Evolutionary conservation across 2,329 filamentous ascomycete species (phyloP), one percentile per base, ranked within the genome.

Genomic region (Leptographium flavum): DNA sequence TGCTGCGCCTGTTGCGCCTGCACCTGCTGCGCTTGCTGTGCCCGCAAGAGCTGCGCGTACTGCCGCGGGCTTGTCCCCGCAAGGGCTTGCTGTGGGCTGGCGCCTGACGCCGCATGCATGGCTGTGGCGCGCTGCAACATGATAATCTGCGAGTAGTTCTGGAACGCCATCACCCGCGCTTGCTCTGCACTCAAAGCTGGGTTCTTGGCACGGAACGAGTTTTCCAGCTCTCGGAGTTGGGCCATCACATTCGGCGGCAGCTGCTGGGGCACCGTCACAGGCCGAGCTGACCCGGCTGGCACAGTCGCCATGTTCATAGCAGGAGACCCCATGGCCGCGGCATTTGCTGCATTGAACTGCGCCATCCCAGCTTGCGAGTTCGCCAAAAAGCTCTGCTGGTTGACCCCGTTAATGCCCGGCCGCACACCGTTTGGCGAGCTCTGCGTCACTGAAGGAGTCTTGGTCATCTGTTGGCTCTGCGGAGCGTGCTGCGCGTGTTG

Each of bases 41-140:
- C 71, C 38, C 74, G 61, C 9, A 78, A 65, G 30, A 77, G 60
- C 46, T 74, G 73, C 2, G 74, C 74, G 53, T 78, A 77, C 49
- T 78, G 74, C 35, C 77, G 73, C 25, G 74, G 74, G 46, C 70
- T 73, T 2, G 69, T 69, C 17, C 64, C 63, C 1, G 65, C 60
- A 41, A 72, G 64, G 17, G 66, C 65, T 14, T 69, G 60, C 50
- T 73, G 68, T 8, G 64, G 64, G 5, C 64, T 61, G 14, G 60
- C 67, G 10, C 72, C 73, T 3, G 71, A 70, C 2, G 73, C 72
- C 25, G 71, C 68, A 51, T 68, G 72, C 69, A 76, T 74, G 2
- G 71, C 71, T 67, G 52, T 66, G 46, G 60, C 60, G 44, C 66
- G 65, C 52, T 63, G 71, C 47, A 63, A 64, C 53, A 71, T 58